These are phyloP conservation scores for Taphrina confusa DNA, from an alignment of 1,139 yeast species.

Conservation along the genomic window DNA sequence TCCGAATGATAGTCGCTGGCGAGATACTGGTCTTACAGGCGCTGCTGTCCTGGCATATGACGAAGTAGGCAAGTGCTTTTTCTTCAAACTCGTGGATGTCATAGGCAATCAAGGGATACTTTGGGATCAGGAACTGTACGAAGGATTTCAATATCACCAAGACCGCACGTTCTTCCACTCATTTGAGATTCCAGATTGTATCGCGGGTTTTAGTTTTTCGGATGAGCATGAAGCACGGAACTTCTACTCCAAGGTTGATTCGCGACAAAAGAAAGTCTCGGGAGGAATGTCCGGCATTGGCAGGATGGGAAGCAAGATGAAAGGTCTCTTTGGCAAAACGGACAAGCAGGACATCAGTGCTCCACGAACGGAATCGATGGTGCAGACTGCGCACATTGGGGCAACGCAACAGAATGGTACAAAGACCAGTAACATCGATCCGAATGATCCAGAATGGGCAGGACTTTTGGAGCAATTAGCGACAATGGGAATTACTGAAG, in stretches of 20 bases:
- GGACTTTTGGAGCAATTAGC: conserved; percentile 72
- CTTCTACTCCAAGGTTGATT: conserved; percentile 39
- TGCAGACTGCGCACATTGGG: conserved; percentile 29
- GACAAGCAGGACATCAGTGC: conserved; percentile 70
- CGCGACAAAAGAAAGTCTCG: conserved; percentile 24
- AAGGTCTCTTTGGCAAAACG: conserved; percentile 27
- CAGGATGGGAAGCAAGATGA: conserved; percentile 28
- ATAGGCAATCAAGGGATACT: conserved; percentile 77
- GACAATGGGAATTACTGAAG: conserved; percentile 78
- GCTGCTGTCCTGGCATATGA: conserved; percentile 88
- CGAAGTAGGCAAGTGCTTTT: conserved; percentile 89
- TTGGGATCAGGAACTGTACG: conserved; percentile 95
- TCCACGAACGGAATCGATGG: conserved; percentile 52
- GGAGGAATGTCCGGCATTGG: conserved; percentile 14
- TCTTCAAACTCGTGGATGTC: conserved; percentile 83
- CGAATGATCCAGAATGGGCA: conserved; percentile 75
- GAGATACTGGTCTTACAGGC: conserved; percentile 83
- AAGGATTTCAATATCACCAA: conserved; percentile 84
- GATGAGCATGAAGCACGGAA: conserved; percentile 87
- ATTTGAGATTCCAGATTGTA: conserved; percentile 88
- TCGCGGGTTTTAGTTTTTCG: conserved; percentile 85
- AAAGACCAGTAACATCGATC: conserved; percentile 30
- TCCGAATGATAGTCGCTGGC: conserved; percentile 81
- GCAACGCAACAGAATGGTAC: conserved; percentile 29
- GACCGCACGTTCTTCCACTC: conserved; percentile 93